Base-by-base conservation (phyloP, 805 yeast genomes). In the Lachancea sp. region DNA sequence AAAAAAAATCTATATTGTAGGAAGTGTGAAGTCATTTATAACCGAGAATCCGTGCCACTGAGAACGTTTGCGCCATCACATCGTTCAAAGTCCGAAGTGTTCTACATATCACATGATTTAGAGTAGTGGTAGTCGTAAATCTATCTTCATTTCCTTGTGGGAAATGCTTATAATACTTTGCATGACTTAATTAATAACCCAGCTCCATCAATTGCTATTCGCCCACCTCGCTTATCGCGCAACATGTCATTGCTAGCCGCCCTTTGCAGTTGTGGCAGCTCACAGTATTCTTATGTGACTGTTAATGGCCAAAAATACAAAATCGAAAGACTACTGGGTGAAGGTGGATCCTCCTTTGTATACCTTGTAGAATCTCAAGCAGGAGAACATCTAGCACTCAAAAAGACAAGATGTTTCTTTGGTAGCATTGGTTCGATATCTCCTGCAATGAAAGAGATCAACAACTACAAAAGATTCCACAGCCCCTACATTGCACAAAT, bases 331-430 rank as follows among this genome's bases (percentile, higher is more conserved):
- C 69, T 89, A n/a, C 66, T 89, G 5, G 96, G 95, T 8, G 97
- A 88, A 64, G 95, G 95, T 2, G 94, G 92, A 11, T 83, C 83
- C 56, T 80, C 95, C 0, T 87, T 83, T 51, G 95, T 86, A 7
- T 89, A 89, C 55, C 66, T 87, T 17, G 95, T 88, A 3, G 70
- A 77, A 47, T 66, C 68, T 32, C 59, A 68, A 19, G 50, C 57
- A 8, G 65, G 69, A 47, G 65, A 71, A 24, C 72, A 72, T 26
- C 84, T 77, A 54, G 96, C 96, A 3, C 65, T 89, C 55, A 89
- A 89, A 66, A 83, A 84, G 65, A 84, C 87, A 40, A 68, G 89
- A 45, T 88, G 96, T 60, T 88, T 95, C 2, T 84, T 80, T 61
- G 96, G 96, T 1, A 54, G 55, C 36, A 72, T 83, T 34, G 84